Percentiles rank a stretch among this genome's conserved stretches.
phyloP scores from a whole-genome alignment of 1,284 basidiomycete genomes.

The Ceratobasidium sp. region DNA sequence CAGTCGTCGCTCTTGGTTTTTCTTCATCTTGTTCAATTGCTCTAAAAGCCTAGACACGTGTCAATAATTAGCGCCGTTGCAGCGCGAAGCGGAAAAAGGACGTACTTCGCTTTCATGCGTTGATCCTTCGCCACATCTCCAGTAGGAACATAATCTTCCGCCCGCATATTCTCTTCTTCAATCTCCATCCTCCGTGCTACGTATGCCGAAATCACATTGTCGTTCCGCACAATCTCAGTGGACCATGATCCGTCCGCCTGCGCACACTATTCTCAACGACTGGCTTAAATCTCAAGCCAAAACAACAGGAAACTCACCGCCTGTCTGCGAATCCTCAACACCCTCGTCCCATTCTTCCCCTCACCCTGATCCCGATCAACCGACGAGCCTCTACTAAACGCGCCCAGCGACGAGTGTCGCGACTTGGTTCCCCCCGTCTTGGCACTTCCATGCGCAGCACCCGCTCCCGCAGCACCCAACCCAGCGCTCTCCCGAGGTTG shows the following conservation, averaged over 20 bases:
- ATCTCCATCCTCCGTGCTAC: constrained; percentile 85
- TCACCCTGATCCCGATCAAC: constrained; percentile 67
- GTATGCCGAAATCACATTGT: constrained; percentile 93
- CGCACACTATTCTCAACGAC: constrained; percentile 17
- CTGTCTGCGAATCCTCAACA: constrained; percentile 83
- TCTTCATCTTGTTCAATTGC: constrained; percentile 94
- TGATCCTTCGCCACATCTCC: constrained; percentile 91
- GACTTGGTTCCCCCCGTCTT: constrained; percentile 10
- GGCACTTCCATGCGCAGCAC: neutral
- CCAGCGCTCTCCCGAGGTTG: constrained; percentile 27
- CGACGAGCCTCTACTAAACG: constrained; percentile 74
- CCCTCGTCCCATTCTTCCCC: constrained; percentile 67
- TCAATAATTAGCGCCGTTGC: constrained; percentile 3
- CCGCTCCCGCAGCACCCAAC: neutral
- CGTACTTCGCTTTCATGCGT: constrained; percentile 83
- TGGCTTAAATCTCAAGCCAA: constrained; percentile 16
- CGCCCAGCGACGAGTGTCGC: constrained; percentile 34
- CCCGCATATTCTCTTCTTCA: constrained; percentile 88
- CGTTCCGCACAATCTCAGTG: constrained; percentile 93
- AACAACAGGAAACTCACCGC: constrained; percentile 65
- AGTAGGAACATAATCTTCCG: constrained; percentile 89
- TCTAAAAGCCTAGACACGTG: constrained; percentile 79
- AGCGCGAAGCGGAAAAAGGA: constrained; percentile 49
- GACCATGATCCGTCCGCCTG: constrained; percentile 88
- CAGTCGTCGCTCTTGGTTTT: constrained; percentile 94